These are phyloP conservation scores for Tylopilus intermedius DNA, from an alignment of 768 basidiomycete species.

Conservation along the genomic window DNA sequence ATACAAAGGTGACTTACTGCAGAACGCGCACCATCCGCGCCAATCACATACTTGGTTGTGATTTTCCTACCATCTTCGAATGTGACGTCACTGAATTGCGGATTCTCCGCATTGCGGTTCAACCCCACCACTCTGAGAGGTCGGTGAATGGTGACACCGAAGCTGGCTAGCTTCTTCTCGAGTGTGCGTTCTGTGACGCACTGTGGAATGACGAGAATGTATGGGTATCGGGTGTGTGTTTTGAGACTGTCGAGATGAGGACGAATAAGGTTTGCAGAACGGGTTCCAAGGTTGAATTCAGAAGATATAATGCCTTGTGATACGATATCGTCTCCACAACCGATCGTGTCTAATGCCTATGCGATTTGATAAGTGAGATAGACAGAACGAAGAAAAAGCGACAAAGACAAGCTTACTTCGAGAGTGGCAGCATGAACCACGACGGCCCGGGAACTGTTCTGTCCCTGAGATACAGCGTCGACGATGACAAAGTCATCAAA, in stretches of 20 bases:
- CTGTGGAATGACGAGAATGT: constrained; percentile 42
- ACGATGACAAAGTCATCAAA: constrained; percentile 41
- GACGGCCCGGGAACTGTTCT: constrained; percentile 40
- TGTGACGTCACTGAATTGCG: constrained; percentile 33
- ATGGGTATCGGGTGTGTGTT: constrained; percentile 42
- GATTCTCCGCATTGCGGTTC: constrained; percentile 25
- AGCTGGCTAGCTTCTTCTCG: constrained; percentile 28
- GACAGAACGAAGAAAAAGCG: background rate
- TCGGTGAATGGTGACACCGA: constrained; percentile 32
- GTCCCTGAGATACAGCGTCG: constrained; percentile 32
- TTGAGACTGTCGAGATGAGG: constrained; percentile 34
- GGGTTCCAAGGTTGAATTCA: constrained; percentile 27
- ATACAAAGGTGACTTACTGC: constrained; percentile 28
- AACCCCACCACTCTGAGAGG: constrained; percentile 40
- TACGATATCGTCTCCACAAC: constrained; percentile 36
- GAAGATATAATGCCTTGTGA: constrained; percentile 34
- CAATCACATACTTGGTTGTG: constrained; percentile 43
- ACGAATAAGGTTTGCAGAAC: constrained; percentile 24
- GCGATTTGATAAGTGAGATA: constrained; percentile 24
- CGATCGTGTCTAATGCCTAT: constrained; percentile 47
- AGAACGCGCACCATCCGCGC: constrained; percentile 49
- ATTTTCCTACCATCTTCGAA: constrained; percentile 46
- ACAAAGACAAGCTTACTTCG: constrained; percentile 33
- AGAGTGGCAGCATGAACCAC: constrained; percentile 49
- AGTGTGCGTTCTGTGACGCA: constrained; percentile 41